Evolutionary conservation across 805 yeast species (phyloP).

Genomic region (Lachancea lanzarotensis): DNA sequence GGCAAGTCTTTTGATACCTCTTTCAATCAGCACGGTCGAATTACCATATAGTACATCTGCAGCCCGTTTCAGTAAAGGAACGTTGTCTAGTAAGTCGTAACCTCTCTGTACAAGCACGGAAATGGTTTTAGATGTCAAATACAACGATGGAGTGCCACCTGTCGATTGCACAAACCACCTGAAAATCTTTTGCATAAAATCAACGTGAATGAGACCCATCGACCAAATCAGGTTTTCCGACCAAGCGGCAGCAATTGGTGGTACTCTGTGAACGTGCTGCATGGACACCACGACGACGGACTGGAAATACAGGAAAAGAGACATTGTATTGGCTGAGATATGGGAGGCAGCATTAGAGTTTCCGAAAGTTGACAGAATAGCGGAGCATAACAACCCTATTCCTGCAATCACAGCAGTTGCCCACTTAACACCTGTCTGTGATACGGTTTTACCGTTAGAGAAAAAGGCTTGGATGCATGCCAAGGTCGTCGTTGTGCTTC

Average conservation of each 20-base stretch:
- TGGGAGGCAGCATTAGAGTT: conserved; percentile 86
- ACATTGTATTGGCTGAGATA: conserved; percentile 77
- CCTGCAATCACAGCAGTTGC: conserved; percentile 90
- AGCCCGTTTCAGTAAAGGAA: conserved; percentile 33
- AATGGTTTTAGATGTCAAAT: conserved; percentile 52
- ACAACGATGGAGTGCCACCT: conserved; percentile 76
- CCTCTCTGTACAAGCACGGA: conserved; percentile 67
- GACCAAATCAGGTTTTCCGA: conserved; percentile 91
- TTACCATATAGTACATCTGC: conserved; percentile 43
- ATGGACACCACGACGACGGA: conserved; percentile 75
- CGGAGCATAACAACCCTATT: conserved; percentile 76
- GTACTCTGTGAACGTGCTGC: conserved; percentile 79
- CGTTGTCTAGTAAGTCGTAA: conserved; percentile 18
- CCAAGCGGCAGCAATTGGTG: conserved; percentile 93
- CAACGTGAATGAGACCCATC: conserved; percentile 75
- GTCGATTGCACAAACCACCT: conserved; percentile 84
- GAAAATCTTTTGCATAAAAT: conserved; percentile 78
- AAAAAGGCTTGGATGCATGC: conserved; percentile 76
- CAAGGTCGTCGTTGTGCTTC: conserved; percentile 37
- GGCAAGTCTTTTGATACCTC: conserved; percentile 86
- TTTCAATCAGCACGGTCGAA: conserved; percentile 53
- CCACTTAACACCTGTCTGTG: conserved; percentile 83
- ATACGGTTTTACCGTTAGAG: conserved; percentile 71
- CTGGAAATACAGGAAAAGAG: conserved; percentile 83
- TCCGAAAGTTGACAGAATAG: conserved; percentile 75